A percentile compares a stretch with the other conserved stretches of the same genome.
phyloP scores from a whole-genome alignment of 163 green algal species.

The Chloroidium sp. region DNA sequence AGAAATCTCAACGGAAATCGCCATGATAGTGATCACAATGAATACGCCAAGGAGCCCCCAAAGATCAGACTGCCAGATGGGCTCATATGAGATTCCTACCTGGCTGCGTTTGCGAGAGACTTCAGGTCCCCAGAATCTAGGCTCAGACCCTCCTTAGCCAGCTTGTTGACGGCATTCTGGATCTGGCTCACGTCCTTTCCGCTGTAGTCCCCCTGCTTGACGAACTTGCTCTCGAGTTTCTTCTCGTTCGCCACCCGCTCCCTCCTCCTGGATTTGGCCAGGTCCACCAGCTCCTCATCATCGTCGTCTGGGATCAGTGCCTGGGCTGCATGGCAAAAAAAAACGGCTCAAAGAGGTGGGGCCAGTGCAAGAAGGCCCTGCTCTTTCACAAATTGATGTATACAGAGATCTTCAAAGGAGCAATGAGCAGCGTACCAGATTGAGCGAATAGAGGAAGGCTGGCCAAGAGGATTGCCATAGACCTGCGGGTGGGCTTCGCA shows the following conservation, averaged over 20 bases:
- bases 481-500: too few species aligned
- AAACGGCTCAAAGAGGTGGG: too few species aligned
- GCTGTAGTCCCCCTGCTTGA: background rate
- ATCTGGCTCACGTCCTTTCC: background rate
- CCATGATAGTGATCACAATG: too few species aligned
- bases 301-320: background rate
- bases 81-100: background rate
- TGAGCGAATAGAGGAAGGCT: too few species aligned
- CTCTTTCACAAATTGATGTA: too few species aligned
- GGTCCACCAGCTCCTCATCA: background rate
- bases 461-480: too few species aligned
- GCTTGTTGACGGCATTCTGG: slow-evolving; percentile 9
- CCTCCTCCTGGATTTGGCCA: background rate
- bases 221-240: background rate
- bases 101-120: background rate
- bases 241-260: background rate
- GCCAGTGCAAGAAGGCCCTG: too few species aligned
- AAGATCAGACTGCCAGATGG: too few species aligned
- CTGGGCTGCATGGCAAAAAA: background rate
- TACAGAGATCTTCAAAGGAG: too few species aligned
- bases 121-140: slow-evolving; percentile 7
- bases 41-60: too few species aligned
- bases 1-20: too few species aligned
- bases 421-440: too few species aligned
- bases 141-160: background rate